A percentile compares a stretch with the other conserved stretches of the same genome.
Conservation (phyloP, 2,329 filamentous ascomycete species). For the Ascochyta fabae region DNA sequence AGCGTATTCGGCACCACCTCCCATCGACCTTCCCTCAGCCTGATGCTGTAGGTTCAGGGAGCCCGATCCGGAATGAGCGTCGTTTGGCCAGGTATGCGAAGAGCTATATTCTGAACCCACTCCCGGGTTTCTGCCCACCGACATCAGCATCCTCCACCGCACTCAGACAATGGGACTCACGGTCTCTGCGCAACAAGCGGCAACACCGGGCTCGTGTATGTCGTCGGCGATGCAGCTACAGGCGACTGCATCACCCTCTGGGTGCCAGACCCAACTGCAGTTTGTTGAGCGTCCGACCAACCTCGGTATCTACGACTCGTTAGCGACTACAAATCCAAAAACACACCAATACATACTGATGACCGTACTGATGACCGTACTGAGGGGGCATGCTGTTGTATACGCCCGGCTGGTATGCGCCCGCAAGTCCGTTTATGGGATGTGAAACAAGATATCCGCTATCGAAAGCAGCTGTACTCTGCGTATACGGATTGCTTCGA, state of each 20-base stretch:
- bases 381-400: neutral
- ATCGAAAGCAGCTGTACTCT: neutral
- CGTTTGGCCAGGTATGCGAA: neutral
- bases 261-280: neutral
- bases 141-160: neutral
- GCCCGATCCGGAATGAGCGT: neutral
- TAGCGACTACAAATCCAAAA: neutral
- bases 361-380: neutral
- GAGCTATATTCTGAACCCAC: neutral
- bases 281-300: neutral
- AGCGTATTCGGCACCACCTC: conserved; percentile 5
- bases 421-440: neutral
- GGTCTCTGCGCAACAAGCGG: neutral
- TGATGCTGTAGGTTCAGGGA: neutral
- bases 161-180: neutral
- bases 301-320: neutral
- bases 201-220: neutral
- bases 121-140: neutral
- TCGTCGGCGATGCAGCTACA: neutral
- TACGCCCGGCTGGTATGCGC: neutral
- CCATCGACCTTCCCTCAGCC: neutral
- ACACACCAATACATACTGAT: neutral
- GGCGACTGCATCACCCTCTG: neutral
- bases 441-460: neutral
- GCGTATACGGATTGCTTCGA: neutral